Conservation (phyloP, 192 early-diverging fungal genomes). For the Coemansia sp. region DNA sequence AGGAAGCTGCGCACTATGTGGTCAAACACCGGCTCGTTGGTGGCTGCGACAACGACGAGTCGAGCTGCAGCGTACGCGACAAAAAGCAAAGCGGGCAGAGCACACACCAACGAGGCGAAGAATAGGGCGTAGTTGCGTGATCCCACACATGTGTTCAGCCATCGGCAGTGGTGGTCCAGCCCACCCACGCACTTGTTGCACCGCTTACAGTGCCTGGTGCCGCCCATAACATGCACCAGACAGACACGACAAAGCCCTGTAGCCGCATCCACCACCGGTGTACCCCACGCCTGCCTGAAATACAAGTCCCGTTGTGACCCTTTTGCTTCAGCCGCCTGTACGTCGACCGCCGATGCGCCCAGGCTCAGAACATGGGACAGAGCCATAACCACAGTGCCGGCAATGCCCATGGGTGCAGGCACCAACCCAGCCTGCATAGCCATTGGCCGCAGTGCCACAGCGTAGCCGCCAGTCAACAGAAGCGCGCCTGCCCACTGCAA, state of each 20-base stretch:
- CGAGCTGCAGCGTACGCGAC: conserved; percentile 5
- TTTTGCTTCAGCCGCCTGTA: conserved; percentile 12
- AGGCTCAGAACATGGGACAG: conserved; percentile 14
- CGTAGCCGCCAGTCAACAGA: conserved; percentile 15
- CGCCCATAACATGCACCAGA: conserved; percentile 1
- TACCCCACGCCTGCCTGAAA: conserved; percentile 33
- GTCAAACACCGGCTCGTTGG: conserved; percentile 7
- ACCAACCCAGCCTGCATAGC: too few relatives aligned
- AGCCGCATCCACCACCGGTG: conserved; percentile 23
- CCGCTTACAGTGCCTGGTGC: conserved; percentile 52
- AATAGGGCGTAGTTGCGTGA: conserved; percentile 29
- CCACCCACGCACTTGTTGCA: conserved; percentile 52
- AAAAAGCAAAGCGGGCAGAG: conserved; percentile 7
- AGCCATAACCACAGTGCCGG: not conserved
- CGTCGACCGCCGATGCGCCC: conserved; percentile 20
- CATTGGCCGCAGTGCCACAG: conserved; percentile 21
- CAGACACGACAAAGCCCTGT: conserved; percentile 45
- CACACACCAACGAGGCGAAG: conserved; percentile 15
- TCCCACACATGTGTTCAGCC: conserved; percentile 42
- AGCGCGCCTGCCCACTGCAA: conserved; percentile 28
- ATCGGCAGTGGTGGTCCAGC: conserved; percentile 27
- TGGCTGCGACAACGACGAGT: conserved; percentile 24
- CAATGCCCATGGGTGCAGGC: not conserved
- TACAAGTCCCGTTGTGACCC: conserved; percentile 13
- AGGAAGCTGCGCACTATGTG: not conserved